phyloP scores from a whole-genome alignment of 352 stramenopile genomes.

The Phytopythium ostracodes region DNA sequence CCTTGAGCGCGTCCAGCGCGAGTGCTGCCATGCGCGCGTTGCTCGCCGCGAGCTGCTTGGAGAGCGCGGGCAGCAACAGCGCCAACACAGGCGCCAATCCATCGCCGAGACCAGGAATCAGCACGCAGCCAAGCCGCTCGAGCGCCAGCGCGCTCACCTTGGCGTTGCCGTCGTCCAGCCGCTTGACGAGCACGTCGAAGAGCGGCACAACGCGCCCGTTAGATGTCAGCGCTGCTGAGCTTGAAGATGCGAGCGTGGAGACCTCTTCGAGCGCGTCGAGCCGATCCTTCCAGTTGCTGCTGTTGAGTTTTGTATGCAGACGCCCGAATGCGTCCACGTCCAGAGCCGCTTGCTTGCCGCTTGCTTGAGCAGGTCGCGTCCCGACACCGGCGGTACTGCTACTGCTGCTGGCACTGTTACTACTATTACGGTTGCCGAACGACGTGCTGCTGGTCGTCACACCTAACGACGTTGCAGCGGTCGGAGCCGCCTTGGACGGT shows the following conservation, averaged over 20 bases:
- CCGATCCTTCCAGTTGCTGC: slow-evolving; percentile 78
- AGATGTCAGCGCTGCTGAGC: slow-evolving; percentile 17
- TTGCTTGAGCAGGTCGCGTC: not conserved
- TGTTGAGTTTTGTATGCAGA: slow-evolving; percentile 52
- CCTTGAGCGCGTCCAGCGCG: slow-evolving; percentile 33
- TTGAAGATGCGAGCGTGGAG: slow-evolving; percentile 1
- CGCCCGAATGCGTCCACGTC: slow-evolving; percentile 32
- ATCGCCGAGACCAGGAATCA: slow-evolving; percentile 37
- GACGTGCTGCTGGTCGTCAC: not conserved
- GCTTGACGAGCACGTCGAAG: slow-evolving; percentile 68
- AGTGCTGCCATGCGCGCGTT: slow-evolving; percentile 48
- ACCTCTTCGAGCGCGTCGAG: slow-evolving; percentile 51
- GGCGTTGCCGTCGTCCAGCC: slow-evolving; percentile 71
- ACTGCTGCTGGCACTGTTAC: not conserved
- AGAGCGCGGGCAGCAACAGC: slow-evolving; percentile 45
- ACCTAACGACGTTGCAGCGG: not conserved
- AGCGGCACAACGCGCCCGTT: slow-evolving; percentile 47
- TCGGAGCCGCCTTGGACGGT: not conserved
- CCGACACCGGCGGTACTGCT: not conserved
- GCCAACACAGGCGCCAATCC: slow-evolving; percentile 58
- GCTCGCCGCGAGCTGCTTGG: slow-evolving; percentile 51
- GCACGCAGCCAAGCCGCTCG: slow-evolving; percentile 45
- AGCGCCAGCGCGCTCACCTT: slow-evolving; percentile 65
- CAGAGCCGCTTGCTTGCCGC: slow-evolving; percentile 9
- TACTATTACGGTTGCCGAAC: not conserved